Conservation (phyloP, 805 yeast species). For the Middelhovenomyces tepae region DNA sequence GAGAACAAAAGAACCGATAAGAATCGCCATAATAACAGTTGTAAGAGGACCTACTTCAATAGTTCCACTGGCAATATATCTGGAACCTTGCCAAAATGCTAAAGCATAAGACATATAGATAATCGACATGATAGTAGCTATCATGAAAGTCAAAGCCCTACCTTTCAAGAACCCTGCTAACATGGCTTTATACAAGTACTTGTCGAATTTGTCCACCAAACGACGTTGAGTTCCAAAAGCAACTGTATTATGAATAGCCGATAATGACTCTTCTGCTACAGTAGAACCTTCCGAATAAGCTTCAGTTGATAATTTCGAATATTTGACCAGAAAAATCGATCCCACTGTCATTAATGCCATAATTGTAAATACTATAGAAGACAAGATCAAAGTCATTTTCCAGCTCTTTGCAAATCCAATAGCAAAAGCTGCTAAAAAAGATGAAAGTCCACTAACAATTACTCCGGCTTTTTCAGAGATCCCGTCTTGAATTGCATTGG, state of each 20-base stretch:
- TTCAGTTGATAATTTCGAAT: slow-evolving; percentile 16
- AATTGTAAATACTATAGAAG: slow-evolving; percentile 27
- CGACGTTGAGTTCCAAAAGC: slow-evolving; percentile 35
- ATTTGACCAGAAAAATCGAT: slow-evolving; percentile 25
- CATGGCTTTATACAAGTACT: slow-evolving; percentile 21
- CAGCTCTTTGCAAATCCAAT: slow-evolving; percentile 30
- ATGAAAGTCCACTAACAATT: slow-evolving; percentile 30
- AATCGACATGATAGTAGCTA: slow-evolving; percentile 30
- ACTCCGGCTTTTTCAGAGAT: slow-evolving; percentile 35
- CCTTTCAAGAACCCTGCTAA: slow-evolving; percentile 22
- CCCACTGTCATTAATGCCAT: slow-evolving; percentile 23
- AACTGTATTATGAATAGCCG: slow-evolving; percentile 33
- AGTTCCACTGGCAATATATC: slow-evolving; percentile 27
- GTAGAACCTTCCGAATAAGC: slow-evolving; percentile 27
- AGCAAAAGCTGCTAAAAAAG: slow-evolving; percentile 31
- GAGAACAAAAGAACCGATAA: slow-evolving; percentile 35
- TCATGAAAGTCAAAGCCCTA: slow-evolving; percentile 26
- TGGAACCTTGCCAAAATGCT: slow-evolving; percentile 36
- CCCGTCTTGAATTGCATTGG: slow-evolving; percentile 34
- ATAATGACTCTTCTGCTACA: slow-evolving; percentile 34
- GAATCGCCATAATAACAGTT: slow-evolving; percentile 31
- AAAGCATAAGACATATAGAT: slow-evolving; percentile 32
- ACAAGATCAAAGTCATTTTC: slow-evolving; percentile 28
- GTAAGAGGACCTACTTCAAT: slow-evolving; percentile 28
- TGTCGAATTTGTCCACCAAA: slow-evolving; percentile 26